Evolutionary conservation across 2,329 filamentous ascomycete genomes (phyloP), one percentile per base, ranked within the genome.

Genomic region (Lasiodiplodia theobromae): DNA sequence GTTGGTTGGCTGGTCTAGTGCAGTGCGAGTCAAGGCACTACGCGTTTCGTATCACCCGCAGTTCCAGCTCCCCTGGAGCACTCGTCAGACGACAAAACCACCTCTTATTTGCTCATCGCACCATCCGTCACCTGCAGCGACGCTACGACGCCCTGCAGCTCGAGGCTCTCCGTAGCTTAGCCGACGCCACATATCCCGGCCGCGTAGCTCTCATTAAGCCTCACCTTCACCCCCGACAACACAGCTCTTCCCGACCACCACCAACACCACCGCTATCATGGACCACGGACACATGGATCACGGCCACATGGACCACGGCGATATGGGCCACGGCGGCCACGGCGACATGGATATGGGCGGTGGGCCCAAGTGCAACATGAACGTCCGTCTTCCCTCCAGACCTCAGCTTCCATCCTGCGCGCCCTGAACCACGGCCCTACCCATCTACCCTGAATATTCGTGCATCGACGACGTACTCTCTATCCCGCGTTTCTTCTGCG

Each of bases 341-440:
- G 66, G 47, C 34, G 66, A 37, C 5, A 68, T 62, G 56, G 66
- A 68, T 70, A 78, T 77, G 76, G 74, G 71, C 68, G 84, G 84
- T 38, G 80, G 78, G 67, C 79, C 77, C 66, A 88, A 89, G 85
- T 97, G 94, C 87, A 94, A 86, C 81, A 97, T 97, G 93, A 97
- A 94, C 81, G 94, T 95, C 83, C 76, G 90, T 75, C 64, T 69
- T 63, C 34, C 56, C 37, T 37, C 52, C 28, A 14, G 52, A n/a
- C 44, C 62, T 28, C 53, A 47, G 11, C 31, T 49, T 10, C 51
- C 54, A 12, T 3, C 11, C 54, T 25, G 31, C 21, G 49, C 28
- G 16, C 16, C 18, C 53, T 11, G 11, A 47, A 23, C 18, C 57
- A n/a, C 57, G 4, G 28, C 16, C 16, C 53, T 1, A 2, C 4